Conservation (phyloP, 116 monocot genomes). For the Cymodocea nodosa region DNA sequence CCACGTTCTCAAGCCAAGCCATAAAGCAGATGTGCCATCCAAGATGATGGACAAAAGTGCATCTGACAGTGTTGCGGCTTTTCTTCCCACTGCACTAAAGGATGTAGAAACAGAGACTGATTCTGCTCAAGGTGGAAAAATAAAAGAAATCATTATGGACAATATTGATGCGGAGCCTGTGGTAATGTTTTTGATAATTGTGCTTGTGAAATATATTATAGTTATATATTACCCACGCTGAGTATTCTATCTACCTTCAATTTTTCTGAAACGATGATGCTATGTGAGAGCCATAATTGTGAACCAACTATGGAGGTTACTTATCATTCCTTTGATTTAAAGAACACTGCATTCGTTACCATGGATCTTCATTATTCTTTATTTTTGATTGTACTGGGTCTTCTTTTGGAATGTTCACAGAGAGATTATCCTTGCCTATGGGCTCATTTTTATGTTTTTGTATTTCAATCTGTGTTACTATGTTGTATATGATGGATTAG, state of each 20-base stretch:
- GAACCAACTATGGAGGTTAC: too few relatives aligned
- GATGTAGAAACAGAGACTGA: slow-evolving; percentile 61
- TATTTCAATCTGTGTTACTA: not conserved
- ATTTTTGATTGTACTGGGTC: too few relatives aligned
- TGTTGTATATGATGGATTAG: not conserved
- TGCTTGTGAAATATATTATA: too few relatives aligned
- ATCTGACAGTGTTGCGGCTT: slow-evolving; percentile 38
- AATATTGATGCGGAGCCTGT: slow-evolving; percentile 32
- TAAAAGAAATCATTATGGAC: slow-evolving; percentile 62
- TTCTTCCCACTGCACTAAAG: slow-evolving; percentile 34
- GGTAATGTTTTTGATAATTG: slow-evolving; percentile 19
- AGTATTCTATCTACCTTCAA: not conserved
- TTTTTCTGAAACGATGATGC: not conserved
- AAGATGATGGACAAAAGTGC: slow-evolving; percentile 34
- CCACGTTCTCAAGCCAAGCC: slow-evolving; percentile 85
- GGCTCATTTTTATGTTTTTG: not conserved
- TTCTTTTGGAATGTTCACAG: too few relatives aligned
- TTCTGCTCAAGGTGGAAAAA: slow-evolving; percentile 58
- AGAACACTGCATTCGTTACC: too few relatives aligned
- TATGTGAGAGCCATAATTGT: too few relatives aligned
- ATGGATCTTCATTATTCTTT: too few relatives aligned
- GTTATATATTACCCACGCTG: not conserved
- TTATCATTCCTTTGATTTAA: too few relatives aligned
- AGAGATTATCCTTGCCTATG: too few relatives aligned
- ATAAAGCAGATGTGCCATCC: slow-evolving; percentile 51